phyloP scores from a whole-genome alignment of 148 eudicot genomes.

The Selenicereus undatus region DNA sequence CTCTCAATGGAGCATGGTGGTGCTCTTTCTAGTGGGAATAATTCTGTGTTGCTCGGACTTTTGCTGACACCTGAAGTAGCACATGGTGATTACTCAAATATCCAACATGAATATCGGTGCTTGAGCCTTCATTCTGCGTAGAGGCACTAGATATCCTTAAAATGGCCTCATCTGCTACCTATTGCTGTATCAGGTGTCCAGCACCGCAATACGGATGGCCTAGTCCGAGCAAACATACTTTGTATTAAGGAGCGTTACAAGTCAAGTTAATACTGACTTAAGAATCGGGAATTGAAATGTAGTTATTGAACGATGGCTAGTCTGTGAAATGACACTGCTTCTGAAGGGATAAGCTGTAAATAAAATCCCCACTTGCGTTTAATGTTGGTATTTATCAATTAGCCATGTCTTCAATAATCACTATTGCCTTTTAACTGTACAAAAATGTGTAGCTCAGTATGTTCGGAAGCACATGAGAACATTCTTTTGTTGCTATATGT shows the following conservation, averaged over 20 bases:
- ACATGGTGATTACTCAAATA: neutral
- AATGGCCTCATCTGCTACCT: neutral
- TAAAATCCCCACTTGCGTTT: neutral
- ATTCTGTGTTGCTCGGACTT: neutral
- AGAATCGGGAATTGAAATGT: neutral
- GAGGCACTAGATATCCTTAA: neutral
- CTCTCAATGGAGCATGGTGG: slow-evolving; percentile 22
- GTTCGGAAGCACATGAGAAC: too few species aligned
- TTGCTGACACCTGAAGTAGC: neutral
- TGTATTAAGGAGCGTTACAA: neutral
- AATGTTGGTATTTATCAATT: neutral
- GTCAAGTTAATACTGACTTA: slow-evolving; percentile 13
- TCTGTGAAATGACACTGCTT: neutral
- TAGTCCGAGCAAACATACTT: neutral
- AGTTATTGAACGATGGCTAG: slow-evolving; percentile 9
- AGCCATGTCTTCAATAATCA: neutral
- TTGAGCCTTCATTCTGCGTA: neutral
- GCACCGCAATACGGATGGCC: neutral
- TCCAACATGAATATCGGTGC: neutral
- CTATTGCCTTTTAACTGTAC: too few species aligned
- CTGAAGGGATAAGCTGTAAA: neutral
- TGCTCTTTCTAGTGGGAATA: slow-evolving; percentile 8
- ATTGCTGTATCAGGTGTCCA: neutral
- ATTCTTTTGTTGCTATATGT: too few species aligned
- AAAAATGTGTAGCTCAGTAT: neutral